Percentiles rank a stretch among this genome's conserved stretches.
Conservation (phyloP, 2,329 filamentous ascomycete species). For the Blumeria graminis region DNA sequence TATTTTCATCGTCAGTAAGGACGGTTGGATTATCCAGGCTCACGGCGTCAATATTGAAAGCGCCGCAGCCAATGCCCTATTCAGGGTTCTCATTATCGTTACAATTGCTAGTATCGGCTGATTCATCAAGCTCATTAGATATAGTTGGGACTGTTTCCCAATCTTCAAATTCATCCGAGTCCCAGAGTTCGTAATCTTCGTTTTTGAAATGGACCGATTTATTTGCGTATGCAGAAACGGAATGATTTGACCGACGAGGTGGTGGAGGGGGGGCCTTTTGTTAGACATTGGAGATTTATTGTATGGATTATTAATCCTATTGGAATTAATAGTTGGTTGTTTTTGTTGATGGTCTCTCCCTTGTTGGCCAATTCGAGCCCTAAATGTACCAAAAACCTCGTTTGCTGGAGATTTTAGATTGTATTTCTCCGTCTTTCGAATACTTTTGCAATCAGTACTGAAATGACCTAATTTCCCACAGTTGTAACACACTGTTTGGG, state of each 20-base stretch:
- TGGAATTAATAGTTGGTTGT: background rate
- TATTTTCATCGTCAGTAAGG: background rate
- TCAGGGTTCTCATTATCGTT: background rate
- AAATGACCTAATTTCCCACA: background rate
- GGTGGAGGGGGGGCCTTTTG: background rate
- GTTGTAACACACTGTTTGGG: background rate
- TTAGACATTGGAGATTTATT: background rate
- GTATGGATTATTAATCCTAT: background rate
- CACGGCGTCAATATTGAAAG: background rate
- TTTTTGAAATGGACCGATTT: background rate
- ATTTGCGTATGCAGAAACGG: background rate
- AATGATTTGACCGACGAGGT: background rate
- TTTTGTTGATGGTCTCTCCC: background rate
- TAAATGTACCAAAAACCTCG: background rate
- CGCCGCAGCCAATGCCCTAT: background rate
- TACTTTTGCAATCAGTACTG: background rate
- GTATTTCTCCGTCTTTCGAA: background rate
- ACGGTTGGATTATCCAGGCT: background rate
- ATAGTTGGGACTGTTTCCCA: background rate
- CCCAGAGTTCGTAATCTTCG: background rate
- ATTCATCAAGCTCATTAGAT: background rate
- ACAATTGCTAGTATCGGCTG: background rate
- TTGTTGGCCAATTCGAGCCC: background rate
- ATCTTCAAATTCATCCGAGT: background rate
- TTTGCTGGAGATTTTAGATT: background rate